Conservation (phyloP, 2,329 filamentous ascomycete genomes). For the Mycosphaerella arachidis region DNA sequence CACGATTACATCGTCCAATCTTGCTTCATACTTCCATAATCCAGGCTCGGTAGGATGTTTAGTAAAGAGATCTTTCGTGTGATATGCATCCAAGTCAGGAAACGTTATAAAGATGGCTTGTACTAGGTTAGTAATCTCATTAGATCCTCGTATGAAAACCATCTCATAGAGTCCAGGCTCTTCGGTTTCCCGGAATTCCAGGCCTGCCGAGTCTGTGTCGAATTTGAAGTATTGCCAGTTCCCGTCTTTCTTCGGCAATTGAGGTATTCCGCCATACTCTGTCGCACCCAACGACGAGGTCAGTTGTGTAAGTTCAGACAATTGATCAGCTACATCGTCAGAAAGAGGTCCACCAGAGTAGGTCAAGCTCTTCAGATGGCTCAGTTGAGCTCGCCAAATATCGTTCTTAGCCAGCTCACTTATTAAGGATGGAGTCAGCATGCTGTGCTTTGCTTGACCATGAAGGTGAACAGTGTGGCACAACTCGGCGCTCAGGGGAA, state of each 20-base stretch:
- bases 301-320: neutral
- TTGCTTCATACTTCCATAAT: slow-evolving; percentile 19
- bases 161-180: slow-evolving; percentile 34
- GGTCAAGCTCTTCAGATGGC: neutral
- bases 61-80: slow-evolving; percentile 22
- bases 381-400: neutral
- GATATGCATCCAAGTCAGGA: slow-evolving; percentile 27
- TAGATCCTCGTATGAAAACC: slow-evolving; percentile 33
- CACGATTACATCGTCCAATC: slow-evolving; percentile 26
- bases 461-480: slow-evolving; percentile 4
- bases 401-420: slow-evolving; percentile 3
- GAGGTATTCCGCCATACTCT: neutral
- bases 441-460: neutral
- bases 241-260: neutral
- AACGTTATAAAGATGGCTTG: slow-evolving; percentile 30
- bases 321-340: neutral
- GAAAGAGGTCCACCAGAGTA: slow-evolving; percentile 1
- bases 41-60: slow-evolving; percentile 20
- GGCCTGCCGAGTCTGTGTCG: slow-evolving; percentile 2
- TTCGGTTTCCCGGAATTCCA: slow-evolving; percentile 3
- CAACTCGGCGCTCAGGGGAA: slow-evolving; percentile 1
- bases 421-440: slow-evolving; percentile 4
- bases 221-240: slow-evolving; percentile 12
- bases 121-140: slow-evolving; percentile 4
- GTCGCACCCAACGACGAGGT: neutral